Percentiles rank a stretch among this genome's conserved stretches.
Evolutionary conservation across 148 eudicot species (phyloP).

Genomic region (Chenopodium quinoa): DNA sequence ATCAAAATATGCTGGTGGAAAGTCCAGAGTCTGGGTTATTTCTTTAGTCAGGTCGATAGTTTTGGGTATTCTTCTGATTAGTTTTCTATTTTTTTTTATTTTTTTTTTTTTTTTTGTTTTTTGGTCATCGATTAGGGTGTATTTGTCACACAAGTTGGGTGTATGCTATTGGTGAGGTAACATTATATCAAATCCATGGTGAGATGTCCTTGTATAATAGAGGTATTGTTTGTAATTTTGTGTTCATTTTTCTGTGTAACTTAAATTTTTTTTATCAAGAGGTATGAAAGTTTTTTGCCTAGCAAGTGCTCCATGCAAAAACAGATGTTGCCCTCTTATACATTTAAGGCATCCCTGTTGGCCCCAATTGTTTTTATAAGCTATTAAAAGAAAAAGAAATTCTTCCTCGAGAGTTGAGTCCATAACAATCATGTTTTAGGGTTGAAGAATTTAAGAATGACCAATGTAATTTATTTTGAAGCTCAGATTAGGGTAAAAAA

Average conservation of each 20-base stretch:
- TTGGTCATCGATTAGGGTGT: slow-evolving; percentile 32
- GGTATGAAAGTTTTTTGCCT: background rate
- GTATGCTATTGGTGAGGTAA: slow-evolving; percentile 28
- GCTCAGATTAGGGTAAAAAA: too few species aligned
- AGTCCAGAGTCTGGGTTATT: slow-evolving; percentile 28
- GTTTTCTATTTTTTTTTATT: slow-evolving; percentile 16
- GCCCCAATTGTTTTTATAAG: too few species aligned
- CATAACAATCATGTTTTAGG: too few species aligned
- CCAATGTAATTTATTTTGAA: too few species aligned
- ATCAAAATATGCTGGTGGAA: slow-evolving; percentile 27
- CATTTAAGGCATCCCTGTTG: too few species aligned
- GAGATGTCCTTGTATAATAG: slow-evolving; percentile 40
- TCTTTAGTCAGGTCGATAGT: slow-evolving; percentile 34
- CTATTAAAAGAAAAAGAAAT: too few species aligned
- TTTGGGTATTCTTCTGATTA: slow-evolving; percentile 32
- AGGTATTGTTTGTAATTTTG: slow-evolving; percentile 29
- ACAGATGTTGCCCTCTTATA: background rate
- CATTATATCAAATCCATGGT: slow-evolving; percentile 26
- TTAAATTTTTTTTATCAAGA: background rate
- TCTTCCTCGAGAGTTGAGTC: too few species aligned
- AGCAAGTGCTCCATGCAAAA: background rate
- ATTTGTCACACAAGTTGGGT: slow-evolving; percentile 29
- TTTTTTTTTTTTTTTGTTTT: background rate
- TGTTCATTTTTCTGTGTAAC: slow-evolving; percentile 13
- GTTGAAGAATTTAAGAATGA: too few species aligned